Base-by-base conservation (phyloP, 2,329 filamentous ascomycete genomes). In the Aureobasidium sp. region DNA sequence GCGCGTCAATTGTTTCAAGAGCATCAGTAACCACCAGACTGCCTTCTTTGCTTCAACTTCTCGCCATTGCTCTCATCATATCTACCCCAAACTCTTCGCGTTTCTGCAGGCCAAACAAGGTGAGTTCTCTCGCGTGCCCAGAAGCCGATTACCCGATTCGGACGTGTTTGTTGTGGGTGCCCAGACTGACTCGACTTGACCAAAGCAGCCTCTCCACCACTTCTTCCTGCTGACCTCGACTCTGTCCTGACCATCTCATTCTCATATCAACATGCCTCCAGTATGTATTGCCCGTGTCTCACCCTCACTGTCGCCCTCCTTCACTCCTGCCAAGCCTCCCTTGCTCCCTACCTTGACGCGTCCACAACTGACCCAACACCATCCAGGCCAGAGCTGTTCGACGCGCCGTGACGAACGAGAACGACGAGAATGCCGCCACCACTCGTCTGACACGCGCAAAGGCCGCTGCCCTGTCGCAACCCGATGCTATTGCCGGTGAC, bases 361-460 rank as follows among this genome's bases (percentile, higher is more conserved):
- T 47, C 57, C 59, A 59, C 59, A 57, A 64, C 70, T 75, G 76
- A 78, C 70, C 62, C 57, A 58, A 61, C 42, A 45, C 8, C 16
- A 57, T 60, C 35, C 65, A 85, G 85, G 80, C 78, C 76, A 85
- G 87, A 71, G 76, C 83, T 65, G 81, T 86, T 71, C 80, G 83
- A 69, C 85, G 90, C 73, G 80, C 83, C 69, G 79, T 85, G 64
- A 86, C 85, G 60, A 93, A 94, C 71, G 90, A 96, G 77, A 96
- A 96, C 68, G 91, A 96, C 70, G 93, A 96, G 76, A 95, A 95
- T 70, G 71, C 70, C 55, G 59, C 58, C 30, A 83, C 86, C 57
- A 88, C 86, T 73, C 89, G 90, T 74, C 76, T 96, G 68, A 97
- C 93, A 64, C 83, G 93, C 74, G 90, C 93, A 61, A 96, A 97